These are phyloP conservation scores for Herpomyces periplanetae DNA, from an alignment of 2,329 filamentous ascomycete species.

Conservation along the genomic window DNA sequence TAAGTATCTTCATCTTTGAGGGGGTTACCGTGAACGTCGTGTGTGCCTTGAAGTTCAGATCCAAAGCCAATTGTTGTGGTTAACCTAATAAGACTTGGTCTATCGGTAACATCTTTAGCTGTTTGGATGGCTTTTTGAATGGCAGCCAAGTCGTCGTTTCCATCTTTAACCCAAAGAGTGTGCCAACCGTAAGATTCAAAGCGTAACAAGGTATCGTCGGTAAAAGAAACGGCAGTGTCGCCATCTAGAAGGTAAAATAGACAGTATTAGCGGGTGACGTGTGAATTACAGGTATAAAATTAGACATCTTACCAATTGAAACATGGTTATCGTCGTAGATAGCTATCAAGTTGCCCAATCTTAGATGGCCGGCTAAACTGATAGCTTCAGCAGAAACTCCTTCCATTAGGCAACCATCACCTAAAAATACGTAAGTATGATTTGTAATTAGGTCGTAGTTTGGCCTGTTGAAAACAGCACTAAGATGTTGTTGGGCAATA, in stretches of 20 bases:
- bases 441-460: slow-evolving; percentile 69
- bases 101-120: slow-evolving; percentile 59
- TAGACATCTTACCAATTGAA: slow-evolving; percentile 18
- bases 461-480: slow-evolving; percentile 78
- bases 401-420: slow-evolving; percentile 95
- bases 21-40: slow-evolving; percentile 77
- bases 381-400: slow-evolving; percentile 75
- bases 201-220: slow-evolving; percentile 71
- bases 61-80: slow-evolving; percentile 91
- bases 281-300: slow-evolving; percentile 9
- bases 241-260: slow-evolving; percentile 19
- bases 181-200: slow-evolving; percentile 97
- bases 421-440: slow-evolving; percentile 86
- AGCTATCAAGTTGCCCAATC: slow-evolving; percentile 85
- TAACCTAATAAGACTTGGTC: slow-evolving; percentile 85
- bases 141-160: slow-evolving; percentile 46
- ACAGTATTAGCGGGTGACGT: slow-evolving; percentile 2
- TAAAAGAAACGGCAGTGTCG: slow-evolving; percentile 82
- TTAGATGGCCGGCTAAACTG: slow-evolving; percentile 69
- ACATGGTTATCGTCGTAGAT: slow-evolving; percentile 99
- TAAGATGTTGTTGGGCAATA: slow-evolving; percentile 73
- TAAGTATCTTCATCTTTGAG: slow-evolving; percentile 79
- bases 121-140: slow-evolving; percentile 64
- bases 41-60: slow-evolving; percentile 64
- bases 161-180: slow-evolving; percentile 39